Conservation (phyloP, 106 monocot species). For the Phalaenopsis aphrodite region DNA sequence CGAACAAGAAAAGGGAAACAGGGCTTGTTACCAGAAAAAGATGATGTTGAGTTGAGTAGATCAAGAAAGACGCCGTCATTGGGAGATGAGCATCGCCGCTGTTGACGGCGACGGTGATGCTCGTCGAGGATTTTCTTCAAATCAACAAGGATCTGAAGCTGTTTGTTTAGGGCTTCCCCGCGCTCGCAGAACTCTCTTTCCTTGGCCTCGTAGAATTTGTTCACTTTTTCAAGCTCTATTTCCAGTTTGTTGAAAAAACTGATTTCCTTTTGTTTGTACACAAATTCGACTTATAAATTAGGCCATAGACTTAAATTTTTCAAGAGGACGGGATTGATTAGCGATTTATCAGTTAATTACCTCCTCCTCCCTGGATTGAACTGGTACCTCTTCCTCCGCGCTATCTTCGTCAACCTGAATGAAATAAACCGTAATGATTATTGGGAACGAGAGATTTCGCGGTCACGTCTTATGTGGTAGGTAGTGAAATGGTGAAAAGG, state of each 20-base stretch:
- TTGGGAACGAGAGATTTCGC: neutral
- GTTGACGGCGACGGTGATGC: constrained; percentile 29
- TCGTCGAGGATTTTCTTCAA: constrained; percentile 71
- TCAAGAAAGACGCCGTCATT: constrained; percentile 7
- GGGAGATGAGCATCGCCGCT: constrained; percentile 3
- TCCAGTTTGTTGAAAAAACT: constrained; percentile 70
- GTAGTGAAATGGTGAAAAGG: neutral
- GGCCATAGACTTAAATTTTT: neutral
- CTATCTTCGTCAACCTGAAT: constrained; percentile 46
- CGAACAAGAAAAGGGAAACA: neutral
- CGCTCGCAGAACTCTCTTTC: constrained; percentile 79
- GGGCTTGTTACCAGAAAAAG: constrained; percentile 27
- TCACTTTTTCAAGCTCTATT: constrained; percentile 74
- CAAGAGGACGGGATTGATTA: neutral
- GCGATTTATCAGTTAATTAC: constrained; percentile 12
- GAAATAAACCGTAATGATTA: neutral
- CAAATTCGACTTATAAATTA: neutral
- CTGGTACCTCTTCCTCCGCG: constrained; percentile 44
- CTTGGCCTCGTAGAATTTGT: constrained; percentile 53
- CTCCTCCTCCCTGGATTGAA: constrained; percentile 60
- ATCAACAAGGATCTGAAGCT: constrained; percentile 77
- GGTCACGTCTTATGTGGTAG: neutral
- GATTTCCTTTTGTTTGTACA: constrained; percentile 32
- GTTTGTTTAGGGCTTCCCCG: constrained; percentile 61
- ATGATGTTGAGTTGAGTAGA: constrained; percentile 15